These are phyloP conservation scores for Penicillium sp. DNA, from an alignment of 2,329 filamentous ascomycete genomes.

Conservation along the genomic window DNA sequence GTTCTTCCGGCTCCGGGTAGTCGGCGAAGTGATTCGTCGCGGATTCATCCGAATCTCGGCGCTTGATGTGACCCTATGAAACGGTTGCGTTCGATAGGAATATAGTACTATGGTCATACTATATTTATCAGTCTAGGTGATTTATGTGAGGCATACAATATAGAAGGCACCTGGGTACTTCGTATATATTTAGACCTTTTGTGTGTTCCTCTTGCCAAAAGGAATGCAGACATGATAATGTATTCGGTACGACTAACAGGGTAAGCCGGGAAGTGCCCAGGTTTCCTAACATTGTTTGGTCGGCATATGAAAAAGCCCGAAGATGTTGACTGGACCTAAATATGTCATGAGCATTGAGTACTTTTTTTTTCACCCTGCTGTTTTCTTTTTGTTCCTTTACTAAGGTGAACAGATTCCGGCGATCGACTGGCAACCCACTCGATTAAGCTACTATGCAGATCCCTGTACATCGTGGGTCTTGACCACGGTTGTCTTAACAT, in stretches of 20 bases:
- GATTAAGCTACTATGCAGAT: conserved; percentile 14
- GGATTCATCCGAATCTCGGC: conserved; percentile 20
- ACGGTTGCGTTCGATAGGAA: conserved; percentile 1
- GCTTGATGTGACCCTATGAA: conserved; percentile 6
- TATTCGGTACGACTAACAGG: not conserved
- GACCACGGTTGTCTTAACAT: not conserved
- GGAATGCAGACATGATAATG: not conserved
- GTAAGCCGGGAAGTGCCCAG: not conserved
- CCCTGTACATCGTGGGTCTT: conserved; percentile 7
- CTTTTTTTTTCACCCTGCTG: not conserved
- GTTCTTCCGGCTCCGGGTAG: conserved; percentile 8
- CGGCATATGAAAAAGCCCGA: not conserved
- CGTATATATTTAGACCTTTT: not conserved
- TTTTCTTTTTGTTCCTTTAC: not conserved
- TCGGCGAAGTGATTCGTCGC: conserved; percentile 17
- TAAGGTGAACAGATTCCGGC: not conserved
- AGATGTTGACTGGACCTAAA: not conserved
- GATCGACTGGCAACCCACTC: conserved; percentile 16
- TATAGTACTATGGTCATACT: not conserved
- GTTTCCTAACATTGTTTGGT: not conserved
- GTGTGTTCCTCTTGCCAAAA: not conserved
- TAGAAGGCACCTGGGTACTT: not conserved
- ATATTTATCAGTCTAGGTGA: not conserved
- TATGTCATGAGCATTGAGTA: not conserved
- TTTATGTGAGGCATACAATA: not conserved